A percentile compares a stretch with the other conserved stretches of the same genome.
phyloP scores from a whole-genome alignment of 768 basidiomycete species.

The Mycena galericulata region DNA sequence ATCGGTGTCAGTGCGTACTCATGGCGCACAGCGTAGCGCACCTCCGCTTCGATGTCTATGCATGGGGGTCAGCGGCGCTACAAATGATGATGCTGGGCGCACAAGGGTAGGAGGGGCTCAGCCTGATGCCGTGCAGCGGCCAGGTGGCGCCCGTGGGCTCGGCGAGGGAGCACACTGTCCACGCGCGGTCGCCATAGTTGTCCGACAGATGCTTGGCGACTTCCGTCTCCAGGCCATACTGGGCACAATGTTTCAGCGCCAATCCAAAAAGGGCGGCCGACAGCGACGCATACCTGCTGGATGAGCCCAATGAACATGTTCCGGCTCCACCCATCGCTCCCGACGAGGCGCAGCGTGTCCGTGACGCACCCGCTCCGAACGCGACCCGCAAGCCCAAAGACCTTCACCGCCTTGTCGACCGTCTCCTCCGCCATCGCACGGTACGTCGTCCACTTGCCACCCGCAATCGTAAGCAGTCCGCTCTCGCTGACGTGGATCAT shows the following conservation, averaged over 20 bases:
- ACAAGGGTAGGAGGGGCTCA: slow-evolving; percentile 84
- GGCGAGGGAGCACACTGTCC: slow-evolving; percentile 90
- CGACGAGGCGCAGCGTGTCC: slow-evolving; percentile 83
- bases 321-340: slow-evolving; percentile 93
- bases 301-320: slow-evolving; percentile 98
- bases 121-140: slow-evolving; percentile 87
- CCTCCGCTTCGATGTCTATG: slow-evolving; percentile 90
- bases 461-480: slow-evolving; percentile 93
- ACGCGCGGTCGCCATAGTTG: slow-evolving; percentile 96
- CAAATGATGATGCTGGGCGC: slow-evolving; percentile 36
- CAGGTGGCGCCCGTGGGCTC: slow-evolving; percentile 80
- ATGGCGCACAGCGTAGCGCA: slow-evolving; percentile 86
- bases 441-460: slow-evolving; percentile 99
- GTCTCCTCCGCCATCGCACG: slow-evolving; percentile 96
- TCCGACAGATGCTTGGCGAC: slow-evolving; percentile 95
- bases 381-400: slow-evolving; percentile 72
- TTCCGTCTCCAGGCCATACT: slow-evolving; percentile 93
- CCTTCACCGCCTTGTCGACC: slow-evolving; percentile 86
- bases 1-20: slow-evolving; percentile 95
- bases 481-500: slow-evolving; percentile 86
- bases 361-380: slow-evolving; percentile 79
- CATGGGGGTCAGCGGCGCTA: neutral
- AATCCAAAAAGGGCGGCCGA: neutral
- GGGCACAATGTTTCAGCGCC: slow-evolving; percentile 4
- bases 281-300: slow-evolving; percentile 73